A percentile compares a stretch with the other conserved stretches of the same genome.
Conservation (phyloP, 495 filamentous ascomycete genomes). For the Bathelium albidoporum region DNA sequence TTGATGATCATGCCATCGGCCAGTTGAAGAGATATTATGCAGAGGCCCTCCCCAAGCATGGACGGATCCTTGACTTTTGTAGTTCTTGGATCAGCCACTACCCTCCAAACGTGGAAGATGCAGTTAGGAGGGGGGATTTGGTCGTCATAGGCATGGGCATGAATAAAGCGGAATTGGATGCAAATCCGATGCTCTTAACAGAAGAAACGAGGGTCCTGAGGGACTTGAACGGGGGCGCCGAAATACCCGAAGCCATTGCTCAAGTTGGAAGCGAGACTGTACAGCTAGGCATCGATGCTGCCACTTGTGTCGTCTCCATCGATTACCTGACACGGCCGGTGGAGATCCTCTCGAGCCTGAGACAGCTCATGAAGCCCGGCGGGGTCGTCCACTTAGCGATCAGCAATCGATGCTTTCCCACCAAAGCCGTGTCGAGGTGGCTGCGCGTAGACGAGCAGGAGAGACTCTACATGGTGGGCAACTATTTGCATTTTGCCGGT, state of each 20-base stretch:
- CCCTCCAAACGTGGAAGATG: constrained; percentile 22
- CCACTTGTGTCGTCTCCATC: constrained; percentile 36
- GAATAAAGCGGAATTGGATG: constrained; percentile 31
- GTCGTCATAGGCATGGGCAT: constrained; percentile 40
- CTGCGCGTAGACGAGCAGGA: constrained; percentile 18
- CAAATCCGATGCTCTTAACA: constrained; percentile 28
- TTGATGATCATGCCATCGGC: constrained; percentile 37
- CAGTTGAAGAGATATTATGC: constrained; percentile 32
- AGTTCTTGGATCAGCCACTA: constrained; percentile 37
- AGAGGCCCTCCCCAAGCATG: constrained; percentile 19
- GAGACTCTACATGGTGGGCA: constrained; percentile 35
- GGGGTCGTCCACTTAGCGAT: constrained; percentile 37
- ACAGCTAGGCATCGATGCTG: constrained; percentile 24
- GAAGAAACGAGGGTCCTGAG: constrained; percentile 15
- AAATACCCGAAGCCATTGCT: constrained; percentile 16
- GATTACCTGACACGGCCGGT: constrained; percentile 37
- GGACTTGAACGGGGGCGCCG: constrained; percentile 31
- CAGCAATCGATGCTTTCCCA: constrained; percentile 41
- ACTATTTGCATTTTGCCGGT: constrained; percentile 37
- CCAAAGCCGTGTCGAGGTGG: constrained; percentile 25
- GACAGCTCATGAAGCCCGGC: constrained; percentile 20
- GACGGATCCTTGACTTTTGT: constrained; percentile 36
- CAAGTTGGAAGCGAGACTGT: constrained; percentile 5
- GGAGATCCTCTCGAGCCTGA: constrained; percentile 28
- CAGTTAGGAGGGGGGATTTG: constrained; percentile 40